Percentiles rank a stretch among this genome's conserved stretches.
Conservation (phyloP, 805 yeast genomes). For the Wickerhamomyces bisporus region DNA sequence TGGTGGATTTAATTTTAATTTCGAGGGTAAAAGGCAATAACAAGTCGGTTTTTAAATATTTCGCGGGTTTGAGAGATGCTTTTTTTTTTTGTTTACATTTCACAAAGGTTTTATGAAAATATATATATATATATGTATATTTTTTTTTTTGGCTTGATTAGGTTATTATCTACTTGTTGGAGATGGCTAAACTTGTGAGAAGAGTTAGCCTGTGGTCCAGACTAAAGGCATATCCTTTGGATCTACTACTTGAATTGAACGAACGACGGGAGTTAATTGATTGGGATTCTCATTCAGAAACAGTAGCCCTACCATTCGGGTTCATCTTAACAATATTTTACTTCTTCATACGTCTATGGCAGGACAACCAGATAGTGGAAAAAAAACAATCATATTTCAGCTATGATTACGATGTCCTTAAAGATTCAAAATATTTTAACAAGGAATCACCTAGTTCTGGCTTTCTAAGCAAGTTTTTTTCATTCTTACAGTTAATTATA, state of each 20-base stretch:
- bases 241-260: conserved; percentile 19
- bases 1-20: too few relatives aligned
- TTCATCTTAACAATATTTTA: conserved; percentile 16
- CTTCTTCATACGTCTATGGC: conserved; percentile 21
- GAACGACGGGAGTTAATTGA: conserved; percentile 24
- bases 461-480: conserved; percentile 4
- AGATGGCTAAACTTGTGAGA: conserved; percentile 17
- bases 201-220: conserved; percentile 16
- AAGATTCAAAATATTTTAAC: conserved; percentile 19
- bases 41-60: too few relatives aligned
- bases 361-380: conserved; percentile 13
- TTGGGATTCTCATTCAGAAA: conserved; percentile 23
- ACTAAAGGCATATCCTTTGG: conserved; percentile 21
- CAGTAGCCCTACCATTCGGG: conserved; percentile 24
- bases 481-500: conserved; percentile 9
- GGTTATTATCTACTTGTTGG: background rate
- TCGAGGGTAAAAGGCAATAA: too few relatives aligned
- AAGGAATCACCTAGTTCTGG: conserved; percentile 3
- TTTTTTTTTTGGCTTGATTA: too few relatives aligned
- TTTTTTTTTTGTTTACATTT: background rate
- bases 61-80: background rate
- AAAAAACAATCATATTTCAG: conserved; percentile 5
- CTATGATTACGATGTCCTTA: conserved; percentile 8
- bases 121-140: too few relatives aligned
- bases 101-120: too few relatives aligned